These are phyloP conservation scores for Penicillium aurantiogriseum DNA, from an alignment of 2,329 filamentous ascomycete species.

Conservation along the genomic window DNA sequence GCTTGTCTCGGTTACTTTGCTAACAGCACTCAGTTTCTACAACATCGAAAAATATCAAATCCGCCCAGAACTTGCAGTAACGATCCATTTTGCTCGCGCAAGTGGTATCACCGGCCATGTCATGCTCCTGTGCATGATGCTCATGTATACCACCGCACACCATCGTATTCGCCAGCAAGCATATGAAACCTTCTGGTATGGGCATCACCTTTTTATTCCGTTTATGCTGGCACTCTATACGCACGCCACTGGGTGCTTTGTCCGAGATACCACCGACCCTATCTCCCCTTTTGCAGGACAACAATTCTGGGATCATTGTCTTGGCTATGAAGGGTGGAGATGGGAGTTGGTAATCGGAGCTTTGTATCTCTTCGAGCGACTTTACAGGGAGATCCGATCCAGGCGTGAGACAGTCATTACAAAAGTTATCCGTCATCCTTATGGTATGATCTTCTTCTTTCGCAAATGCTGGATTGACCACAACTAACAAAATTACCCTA, in stretches of 20 bases:
- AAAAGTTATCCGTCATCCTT: slow-evolving; percentile 92
- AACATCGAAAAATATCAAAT: slow-evolving; percentile 87
- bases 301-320: slow-evolving; percentile 84
- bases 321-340: slow-evolving; percentile 94
- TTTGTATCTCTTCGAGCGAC: slow-evolving; percentile 80
- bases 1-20: background rate
- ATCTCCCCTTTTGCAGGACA: slow-evolving; percentile 82
- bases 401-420: slow-evolving; percentile 84
- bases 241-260: slow-evolving; percentile 93
- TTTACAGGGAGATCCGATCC: slow-evolving; percentile 87
- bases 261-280: slow-evolving; percentile 71
- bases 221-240: slow-evolving; percentile 94
- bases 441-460: slow-evolving; percentile 58
- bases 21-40: slow-evolving; percentile 68
- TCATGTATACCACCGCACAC: slow-evolving; percentile 97
- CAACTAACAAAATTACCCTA: slow-evolving; percentile 40
- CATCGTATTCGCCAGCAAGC: slow-evolving; percentile 92
- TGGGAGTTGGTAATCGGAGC: slow-evolving; percentile 89
- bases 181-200: slow-evolving; percentile 99
- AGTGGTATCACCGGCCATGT: slow-evolving; percentile 94
- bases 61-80: slow-evolving; percentile 72
- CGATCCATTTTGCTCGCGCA: slow-evolving; percentile 88
- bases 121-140: slow-evolving; percentile 97
- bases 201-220: slow-evolving; percentile 95
- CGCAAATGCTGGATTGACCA: no score